phyloP scores from a whole-genome alignment of 176 grass and related monocot genomes.

The Cenchrus purpureus region DNA sequence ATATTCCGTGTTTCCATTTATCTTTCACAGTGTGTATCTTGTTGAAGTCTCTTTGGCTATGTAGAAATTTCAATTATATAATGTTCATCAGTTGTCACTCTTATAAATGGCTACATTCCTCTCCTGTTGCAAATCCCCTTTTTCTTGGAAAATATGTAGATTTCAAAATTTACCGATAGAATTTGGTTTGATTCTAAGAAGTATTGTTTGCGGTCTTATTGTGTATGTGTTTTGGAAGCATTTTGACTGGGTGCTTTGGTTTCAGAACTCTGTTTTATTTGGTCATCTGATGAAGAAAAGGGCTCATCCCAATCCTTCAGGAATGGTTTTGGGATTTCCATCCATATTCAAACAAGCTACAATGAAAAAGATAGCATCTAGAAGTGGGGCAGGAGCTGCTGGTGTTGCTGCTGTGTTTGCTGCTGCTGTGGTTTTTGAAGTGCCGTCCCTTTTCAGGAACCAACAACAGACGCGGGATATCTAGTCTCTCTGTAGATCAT shows the following conservation, averaged over 20 bases:
- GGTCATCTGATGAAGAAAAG: background rate
- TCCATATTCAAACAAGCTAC: background rate
- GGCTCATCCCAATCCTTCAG: background rate
- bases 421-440: background rate
- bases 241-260: background rate
- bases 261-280: slow-evolving; percentile 12
- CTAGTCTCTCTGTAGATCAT: background rate
- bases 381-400: background rate
- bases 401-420: background rate
- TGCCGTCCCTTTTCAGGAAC: background rate
- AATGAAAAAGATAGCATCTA: background rate
- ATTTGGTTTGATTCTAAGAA: background rate
- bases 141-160: no score
- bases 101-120: background rate
- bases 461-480: background rate
- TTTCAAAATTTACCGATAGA: no score
- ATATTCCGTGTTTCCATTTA: no score
- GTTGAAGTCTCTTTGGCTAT: no score
- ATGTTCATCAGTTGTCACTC: background rate
- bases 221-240: background rate
- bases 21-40: no score
- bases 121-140: background rate
- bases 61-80: no score
- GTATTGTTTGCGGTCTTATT: background rate
- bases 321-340: background rate